Evolutionary conservation across 1,284 basidiomycete genomes (phyloP).

Genomic region (Cryptococcus sp.): DNA sequence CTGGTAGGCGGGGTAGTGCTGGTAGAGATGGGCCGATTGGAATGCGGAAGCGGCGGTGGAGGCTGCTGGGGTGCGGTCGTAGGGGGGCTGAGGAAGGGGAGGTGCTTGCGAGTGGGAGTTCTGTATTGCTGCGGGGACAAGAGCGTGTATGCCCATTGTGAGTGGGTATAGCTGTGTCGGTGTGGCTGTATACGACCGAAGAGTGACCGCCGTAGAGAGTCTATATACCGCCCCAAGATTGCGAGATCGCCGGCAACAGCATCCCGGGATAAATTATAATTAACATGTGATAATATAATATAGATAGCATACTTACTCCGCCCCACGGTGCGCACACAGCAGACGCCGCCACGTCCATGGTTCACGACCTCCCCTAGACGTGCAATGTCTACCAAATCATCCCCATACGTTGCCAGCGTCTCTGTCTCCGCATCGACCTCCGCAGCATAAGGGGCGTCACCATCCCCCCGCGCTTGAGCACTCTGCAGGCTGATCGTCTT

Average conservation of each 20-base stretch:
- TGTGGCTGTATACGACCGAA: too few species aligned
- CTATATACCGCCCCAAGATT: too few species aligned
- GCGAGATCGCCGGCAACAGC: constrained; percentile 3
- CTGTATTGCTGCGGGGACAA: constrained; percentile 22
- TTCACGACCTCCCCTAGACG: too few species aligned
- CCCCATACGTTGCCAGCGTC: too few species aligned
- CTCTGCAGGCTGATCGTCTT: too few species aligned
- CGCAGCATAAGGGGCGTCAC: too few species aligned
- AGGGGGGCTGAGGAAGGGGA: background rate
- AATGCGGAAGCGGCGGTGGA: background rate
- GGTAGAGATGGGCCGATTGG: constrained; percentile 1
- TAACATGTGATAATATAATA: background rate
- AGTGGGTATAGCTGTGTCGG: background rate
- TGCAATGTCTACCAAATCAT: too few species aligned
- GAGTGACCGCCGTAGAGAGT: too few species aligned
- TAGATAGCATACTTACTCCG: background rate
- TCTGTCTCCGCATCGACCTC: too few species aligned
- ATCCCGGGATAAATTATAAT: background rate
- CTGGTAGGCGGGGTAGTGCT: constrained; percentile 8
- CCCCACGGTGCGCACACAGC: background rate
- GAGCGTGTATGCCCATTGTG: constrained; percentile 19
- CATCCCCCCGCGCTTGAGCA: too few species aligned
- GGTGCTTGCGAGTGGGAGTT: constrained; percentile 1
- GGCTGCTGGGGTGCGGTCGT: background rate
- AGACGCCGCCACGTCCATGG: too few species aligned